A percentile compares a stretch with the other conserved stretches of the same genome.
Conservation (phyloP, 176 grass and related monocot species). For the Ananas comosus region DNA sequence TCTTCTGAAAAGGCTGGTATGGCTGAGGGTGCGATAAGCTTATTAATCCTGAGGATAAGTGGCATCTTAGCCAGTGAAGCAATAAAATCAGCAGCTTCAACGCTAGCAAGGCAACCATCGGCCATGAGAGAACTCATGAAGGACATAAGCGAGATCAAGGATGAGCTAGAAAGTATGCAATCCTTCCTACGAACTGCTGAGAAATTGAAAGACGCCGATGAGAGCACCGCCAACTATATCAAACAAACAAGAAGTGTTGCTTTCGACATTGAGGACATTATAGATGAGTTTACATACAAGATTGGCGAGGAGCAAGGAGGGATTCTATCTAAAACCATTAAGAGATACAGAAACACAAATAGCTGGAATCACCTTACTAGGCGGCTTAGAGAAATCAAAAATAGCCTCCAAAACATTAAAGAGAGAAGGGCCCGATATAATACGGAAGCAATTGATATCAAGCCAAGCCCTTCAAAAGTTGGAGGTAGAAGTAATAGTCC, state of each 20-base stretch:
- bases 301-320: slow-evolving; percentile 13
- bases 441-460: slow-evolving; percentile 4
- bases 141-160: slow-evolving; percentile 16
- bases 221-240: slow-evolving; percentile 9
- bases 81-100: neutral
- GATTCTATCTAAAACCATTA: slow-evolving; percentile 10
- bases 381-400: slow-evolving; percentile 5
- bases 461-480: neutral
- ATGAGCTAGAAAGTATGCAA: slow-evolving; percentile 24
- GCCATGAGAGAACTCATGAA: slow-evolving; percentile 17
- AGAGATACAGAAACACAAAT: slow-evolving; percentile 19
- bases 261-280: slow-evolving; percentile 25
- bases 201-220: slow-evolving; percentile 17
- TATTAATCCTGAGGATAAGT: slow-evolving; percentile 18
- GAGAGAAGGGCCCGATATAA: slow-evolving; percentile 27
- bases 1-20: neutral
- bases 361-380: slow-evolving; percentile 6
- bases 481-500: neutral
- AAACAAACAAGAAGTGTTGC: slow-evolving; percentile 18
- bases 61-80: slow-evolving; percentile 14
- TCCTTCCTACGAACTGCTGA: slow-evolving; percentile 16
- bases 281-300: slow-evolving; percentile 28
- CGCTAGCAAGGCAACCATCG: slow-evolving; percentile 3
- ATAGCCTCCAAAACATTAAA: slow-evolving; percentile 12
- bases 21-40: slow-evolving; percentile 14